Evolutionary conservation across 192 early-diverging fungal genomes (phyloP).

Genomic region (Dissophora ornata): DNA sequence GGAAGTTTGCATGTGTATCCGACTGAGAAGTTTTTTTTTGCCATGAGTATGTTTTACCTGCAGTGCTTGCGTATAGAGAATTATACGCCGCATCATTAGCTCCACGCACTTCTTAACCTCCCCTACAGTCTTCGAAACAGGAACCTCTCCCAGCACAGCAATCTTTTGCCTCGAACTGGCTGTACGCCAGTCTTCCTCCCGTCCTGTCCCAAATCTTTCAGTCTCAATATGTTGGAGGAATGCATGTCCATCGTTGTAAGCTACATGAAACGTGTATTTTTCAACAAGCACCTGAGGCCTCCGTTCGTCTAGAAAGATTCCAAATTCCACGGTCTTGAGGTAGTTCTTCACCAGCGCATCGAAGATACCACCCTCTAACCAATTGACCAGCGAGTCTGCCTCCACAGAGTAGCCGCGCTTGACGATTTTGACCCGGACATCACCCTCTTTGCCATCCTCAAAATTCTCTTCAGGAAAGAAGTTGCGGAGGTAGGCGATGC

Average conservation of each 20-base stretch:
- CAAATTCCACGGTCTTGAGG: slow-evolving; percentile 61
- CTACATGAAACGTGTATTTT: slow-evolving; percentile 62
- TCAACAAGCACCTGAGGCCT: slow-evolving; percentile 60
- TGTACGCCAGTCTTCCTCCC: background rate
- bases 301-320: slow-evolving; percentile 58
- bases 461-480: slow-evolving; percentile 63
- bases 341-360: slow-evolving; percentile 60
- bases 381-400: slow-evolving; percentile 55
- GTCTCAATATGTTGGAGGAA: slow-evolving; percentile 22
- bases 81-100: slow-evolving; percentile 56
- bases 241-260: slow-evolving; percentile 57
- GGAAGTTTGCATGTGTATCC: too few relatives aligned
- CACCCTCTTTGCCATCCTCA: slow-evolving; percentile 40
- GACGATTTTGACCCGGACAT: slow-evolving; percentile 49
- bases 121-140: slow-evolving; percentile 16
- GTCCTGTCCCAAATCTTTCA: slow-evolving; percentile 22
- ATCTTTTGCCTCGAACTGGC: too few relatives aligned
- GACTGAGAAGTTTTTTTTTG: too few relatives aligned
- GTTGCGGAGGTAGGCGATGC: slow-evolving; percentile 58
- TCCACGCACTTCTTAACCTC: slow-evolving; percentile 55
- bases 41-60: slow-evolving; percentile 45
- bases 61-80: slow-evolving; percentile 63
- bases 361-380: slow-evolving; percentile 56
- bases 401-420: slow-evolving; percentile 40
- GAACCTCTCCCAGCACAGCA: background rate